These are phyloP conservation scores for Ambrosia artemisiifolia DNA, from an alignment of 129 eudicot genomes.

Conservation along the genomic window DNA sequence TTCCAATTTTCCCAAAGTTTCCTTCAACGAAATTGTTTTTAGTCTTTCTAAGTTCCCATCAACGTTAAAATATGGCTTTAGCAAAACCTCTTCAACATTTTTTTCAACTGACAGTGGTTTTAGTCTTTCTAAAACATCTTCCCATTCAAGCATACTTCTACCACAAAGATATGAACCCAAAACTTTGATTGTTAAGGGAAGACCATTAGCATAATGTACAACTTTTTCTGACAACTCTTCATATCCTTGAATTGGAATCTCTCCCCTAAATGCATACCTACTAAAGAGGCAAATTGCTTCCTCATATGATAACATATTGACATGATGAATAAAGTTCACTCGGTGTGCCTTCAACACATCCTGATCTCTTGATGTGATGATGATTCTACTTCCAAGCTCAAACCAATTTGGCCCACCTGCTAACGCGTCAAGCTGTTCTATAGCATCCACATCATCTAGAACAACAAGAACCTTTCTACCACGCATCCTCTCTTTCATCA, in stretches of 20 bases:
- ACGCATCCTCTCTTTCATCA: not conserved
- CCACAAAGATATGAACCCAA: slow-evolving; percentile 4
- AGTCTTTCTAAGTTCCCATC: not conserved
- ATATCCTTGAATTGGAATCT: not conserved
- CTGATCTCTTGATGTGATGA: slow-evolving; percentile 14
- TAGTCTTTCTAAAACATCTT: not conserved
- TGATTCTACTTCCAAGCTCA: not conserved
- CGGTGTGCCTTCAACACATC: not conserved
- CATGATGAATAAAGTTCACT: slow-evolving; percentile 4
- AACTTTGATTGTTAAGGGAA: slow-evolving; percentile 5
- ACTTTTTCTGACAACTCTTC: not conserved
- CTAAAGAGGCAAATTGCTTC: slow-evolving; percentile 18
- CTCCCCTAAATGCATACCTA: slow-evolving; percentile 3
- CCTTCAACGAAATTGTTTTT: not conserved
- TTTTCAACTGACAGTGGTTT: no score
- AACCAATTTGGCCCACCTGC: not conserved
- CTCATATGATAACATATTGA: not conserved
- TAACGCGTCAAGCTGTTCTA: not conserved
- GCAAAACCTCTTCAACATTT: no score
- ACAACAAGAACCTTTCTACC: not conserved
- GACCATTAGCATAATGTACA: slow-evolving; percentile 1
- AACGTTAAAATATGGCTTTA: no score
- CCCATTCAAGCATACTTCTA: not conserved
- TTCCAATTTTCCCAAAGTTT: not conserved
- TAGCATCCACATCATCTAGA: slow-evolving; percentile 4